Evolutionary conservation across 352 stramenopile species (phyloP).

Genomic region (Globisporangium polare): DNA sequence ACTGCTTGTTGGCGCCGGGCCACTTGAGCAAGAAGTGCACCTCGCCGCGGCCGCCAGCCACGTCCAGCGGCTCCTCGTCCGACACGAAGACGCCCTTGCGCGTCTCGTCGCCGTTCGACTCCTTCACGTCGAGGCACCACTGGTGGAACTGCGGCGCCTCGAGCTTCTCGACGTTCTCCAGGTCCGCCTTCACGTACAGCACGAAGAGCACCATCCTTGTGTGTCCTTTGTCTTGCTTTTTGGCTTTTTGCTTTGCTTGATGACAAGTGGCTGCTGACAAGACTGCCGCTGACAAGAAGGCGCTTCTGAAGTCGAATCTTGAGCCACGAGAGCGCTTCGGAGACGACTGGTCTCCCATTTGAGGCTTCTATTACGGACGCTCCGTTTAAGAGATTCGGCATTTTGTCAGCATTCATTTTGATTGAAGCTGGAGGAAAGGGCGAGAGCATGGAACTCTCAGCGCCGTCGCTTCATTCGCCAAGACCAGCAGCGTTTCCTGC

Average conservation of each 20-base stretch:
- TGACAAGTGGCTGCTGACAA: background rate
- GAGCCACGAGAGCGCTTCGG: background rate
- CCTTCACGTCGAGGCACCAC: conserved; percentile 86
- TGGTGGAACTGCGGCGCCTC: conserved; percentile 59
- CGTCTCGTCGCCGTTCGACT: conserved; percentile 71
- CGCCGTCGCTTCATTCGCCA: background rate
- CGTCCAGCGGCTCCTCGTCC: conserved; percentile 71
- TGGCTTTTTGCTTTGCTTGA: background rate
- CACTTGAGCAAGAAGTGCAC: conserved; percentile 86
- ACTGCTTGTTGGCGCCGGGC: conserved; percentile 75
- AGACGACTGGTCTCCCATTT: background rate
- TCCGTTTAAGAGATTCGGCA: too few species aligned
- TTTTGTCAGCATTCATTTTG: too few species aligned
- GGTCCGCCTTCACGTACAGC: conserved; percentile 84
- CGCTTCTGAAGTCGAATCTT: background rate
- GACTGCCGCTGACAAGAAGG: background rate
- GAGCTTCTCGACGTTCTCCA: conserved; percentile 83
- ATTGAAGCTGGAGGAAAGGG: background rate
- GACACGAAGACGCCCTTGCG: conserved; percentile 78
- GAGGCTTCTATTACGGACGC: background rate
- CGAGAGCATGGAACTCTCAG: background rate
- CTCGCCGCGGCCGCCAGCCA: conserved; percentile 66
- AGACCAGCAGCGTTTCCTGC: background rate
- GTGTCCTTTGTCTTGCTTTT: background rate
- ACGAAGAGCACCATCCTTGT: conserved; percentile 76